Percentiles rank a stretch among this genome's conserved stretches.
Evolutionary conservation across 1,284 basidiomycete species (phyloP).

Genomic region (Papiliotrema flavescens): DNA sequence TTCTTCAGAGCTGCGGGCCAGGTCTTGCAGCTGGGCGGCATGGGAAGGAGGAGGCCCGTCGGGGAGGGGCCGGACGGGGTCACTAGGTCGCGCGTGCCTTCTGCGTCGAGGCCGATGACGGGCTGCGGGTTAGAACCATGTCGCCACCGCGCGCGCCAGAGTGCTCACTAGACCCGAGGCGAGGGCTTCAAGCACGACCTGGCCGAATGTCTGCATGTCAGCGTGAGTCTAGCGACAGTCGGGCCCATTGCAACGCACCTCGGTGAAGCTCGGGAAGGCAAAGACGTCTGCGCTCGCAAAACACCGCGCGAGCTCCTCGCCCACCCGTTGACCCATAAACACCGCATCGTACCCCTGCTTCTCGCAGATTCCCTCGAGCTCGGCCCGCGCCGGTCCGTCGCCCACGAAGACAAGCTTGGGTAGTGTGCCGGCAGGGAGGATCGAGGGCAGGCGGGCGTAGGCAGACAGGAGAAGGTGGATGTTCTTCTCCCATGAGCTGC

Average conservation of each 20-base stretch:
- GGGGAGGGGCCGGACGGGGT: slow-evolving; percentile 46
- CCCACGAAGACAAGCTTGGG: slow-evolving; percentile 58
- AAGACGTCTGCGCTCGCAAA: slow-evolving; percentile 58
- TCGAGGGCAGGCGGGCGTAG: slow-evolving; percentile 43
- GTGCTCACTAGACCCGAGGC: slow-evolving; percentile 53
- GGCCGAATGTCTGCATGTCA: slow-evolving; percentile 53
- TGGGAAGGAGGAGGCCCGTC: slow-evolving; percentile 52
- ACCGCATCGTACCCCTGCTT: slow-evolving; percentile 51
- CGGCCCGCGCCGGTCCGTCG: slow-evolving; percentile 55
- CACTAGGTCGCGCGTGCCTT: slow-evolving; percentile 58
- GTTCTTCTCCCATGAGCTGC: slow-evolving; percentile 58
- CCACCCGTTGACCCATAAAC: slow-evolving; percentile 55
- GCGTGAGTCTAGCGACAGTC: background rate
- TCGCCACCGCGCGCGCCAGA: no score
- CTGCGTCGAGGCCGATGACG: slow-evolving; percentile 57
- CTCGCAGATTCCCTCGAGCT: slow-evolving; percentile 52
- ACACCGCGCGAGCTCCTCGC: slow-evolving; percentile 48
- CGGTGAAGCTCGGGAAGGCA: slow-evolving; percentile 56
- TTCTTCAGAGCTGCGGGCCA: slow-evolving; percentile 21
- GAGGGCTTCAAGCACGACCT: slow-evolving; percentile 58
- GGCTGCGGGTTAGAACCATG: slow-evolving; percentile 33
- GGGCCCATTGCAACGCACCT: slow-evolving; percentile 34
- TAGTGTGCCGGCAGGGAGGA: slow-evolving; percentile 23
- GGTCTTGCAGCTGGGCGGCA: slow-evolving; percentile 30
- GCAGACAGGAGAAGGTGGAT: slow-evolving; percentile 56